Conservation (phyloP, 306 rosid genomes). For the Trifolium pratense region DNA sequence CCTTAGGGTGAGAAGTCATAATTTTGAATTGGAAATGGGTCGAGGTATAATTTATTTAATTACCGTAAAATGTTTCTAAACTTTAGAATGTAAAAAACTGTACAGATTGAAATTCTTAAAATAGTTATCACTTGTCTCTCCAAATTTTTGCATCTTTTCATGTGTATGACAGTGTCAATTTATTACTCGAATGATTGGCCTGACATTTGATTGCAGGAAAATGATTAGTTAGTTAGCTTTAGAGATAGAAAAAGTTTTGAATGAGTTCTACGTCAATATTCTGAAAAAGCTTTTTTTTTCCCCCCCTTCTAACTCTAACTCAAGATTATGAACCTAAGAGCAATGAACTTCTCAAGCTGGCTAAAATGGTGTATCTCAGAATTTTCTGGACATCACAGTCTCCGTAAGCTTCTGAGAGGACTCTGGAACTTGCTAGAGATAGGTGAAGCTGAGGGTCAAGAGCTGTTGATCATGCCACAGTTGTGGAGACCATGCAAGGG, state of each 20-base stretch:
- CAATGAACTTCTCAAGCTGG: neutral
- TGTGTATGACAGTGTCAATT: constrained; percentile 1
- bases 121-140: neutral
- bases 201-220: constrained; percentile 27
- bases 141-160: neutral
- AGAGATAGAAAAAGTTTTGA: neutral
- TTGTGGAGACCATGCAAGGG: constrained; percentile 2
- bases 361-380: neutral
- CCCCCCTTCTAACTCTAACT: neutral
- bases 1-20: constrained; percentile 21
- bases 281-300: neutral
- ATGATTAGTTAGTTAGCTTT: neutral
- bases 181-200: neutral
- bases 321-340: constrained; percentile 4
- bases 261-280: constrained; percentile 18
- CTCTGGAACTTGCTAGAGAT: constrained; percentile 5
- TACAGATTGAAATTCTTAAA: constrained; percentile 11
- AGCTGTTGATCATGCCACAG: neutral
- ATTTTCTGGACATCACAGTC: constrained; percentile 45
- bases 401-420: constrained; percentile 39
- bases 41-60: constrained; percentile 20
- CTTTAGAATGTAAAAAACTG: constrained; percentile 26
- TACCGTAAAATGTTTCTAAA: constrained; percentile 25
- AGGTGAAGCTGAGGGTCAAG: neutral
- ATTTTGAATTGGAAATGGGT: constrained; percentile 20